Percentiles rank a stretch among this genome's conserved stretches.
These are phyloP conservation scores for Fusarium sp. DNA, from an alignment of 2,329 filamentous ascomycete species.

Conservation along the genomic window DNA sequence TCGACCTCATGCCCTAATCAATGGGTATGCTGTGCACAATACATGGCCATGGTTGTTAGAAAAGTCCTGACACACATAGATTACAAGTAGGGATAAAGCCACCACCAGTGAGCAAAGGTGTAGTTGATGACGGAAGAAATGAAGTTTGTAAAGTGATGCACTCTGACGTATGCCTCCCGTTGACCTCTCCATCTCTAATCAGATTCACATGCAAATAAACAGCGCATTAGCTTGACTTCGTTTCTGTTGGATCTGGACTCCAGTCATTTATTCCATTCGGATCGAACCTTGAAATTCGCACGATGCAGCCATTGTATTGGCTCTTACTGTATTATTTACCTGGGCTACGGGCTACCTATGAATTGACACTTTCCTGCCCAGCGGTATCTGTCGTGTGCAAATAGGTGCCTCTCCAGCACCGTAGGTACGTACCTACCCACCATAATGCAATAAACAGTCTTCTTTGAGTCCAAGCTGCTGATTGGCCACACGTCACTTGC, in stretches of 20 bases:
- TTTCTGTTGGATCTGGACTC: neutral
- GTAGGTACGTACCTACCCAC: neutral
- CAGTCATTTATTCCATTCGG: neutral
- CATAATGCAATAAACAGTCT: neutral
- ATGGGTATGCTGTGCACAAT: neutral
- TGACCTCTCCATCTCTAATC: neutral
- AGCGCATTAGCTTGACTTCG: neutral
- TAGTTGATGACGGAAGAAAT: slow-evolving; percentile 2
- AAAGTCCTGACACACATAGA: neutral
- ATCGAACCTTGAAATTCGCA: slow-evolving; percentile 6
- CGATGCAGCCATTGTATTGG: slow-evolving; percentile 8
- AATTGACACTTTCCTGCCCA: neutral
- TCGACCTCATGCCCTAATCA: neutral
- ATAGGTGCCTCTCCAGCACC: neutral
- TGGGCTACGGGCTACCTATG: neutral
- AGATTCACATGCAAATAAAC: slow-evolving; percentile 30
- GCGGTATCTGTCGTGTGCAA: neutral
- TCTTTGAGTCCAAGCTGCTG: neutral
- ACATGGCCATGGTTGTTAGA: neutral
- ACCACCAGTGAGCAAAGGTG: neutral
- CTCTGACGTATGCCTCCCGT: slow-evolving; percentile 17
- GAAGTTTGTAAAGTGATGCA: slow-evolving; percentile 9
- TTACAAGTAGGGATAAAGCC: neutral
- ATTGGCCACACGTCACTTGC: slow-evolving; percentile 13
- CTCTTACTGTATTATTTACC: neutral